Evolutionary conservation across 1,139 yeast genomes (phyloP).

Genomic region (Keqinozyma sinolaborantium): DNA sequence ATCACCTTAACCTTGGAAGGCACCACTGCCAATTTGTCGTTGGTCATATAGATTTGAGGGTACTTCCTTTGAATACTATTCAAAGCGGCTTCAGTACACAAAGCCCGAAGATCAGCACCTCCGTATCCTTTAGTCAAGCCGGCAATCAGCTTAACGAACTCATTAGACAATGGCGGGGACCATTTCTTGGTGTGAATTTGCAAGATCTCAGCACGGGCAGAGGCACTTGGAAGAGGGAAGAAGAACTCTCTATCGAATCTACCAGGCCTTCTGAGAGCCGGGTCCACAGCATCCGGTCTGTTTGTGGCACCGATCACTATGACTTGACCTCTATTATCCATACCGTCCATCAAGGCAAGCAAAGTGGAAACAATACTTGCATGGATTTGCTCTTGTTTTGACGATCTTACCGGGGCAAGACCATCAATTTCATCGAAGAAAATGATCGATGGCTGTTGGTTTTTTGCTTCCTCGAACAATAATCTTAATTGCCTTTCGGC

Average conservation of each 20-base stretch:
- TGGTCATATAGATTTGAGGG: conserved; percentile 86
- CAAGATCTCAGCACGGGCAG: conserved; percentile 75
- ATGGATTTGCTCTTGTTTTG: conserved; percentile 96
- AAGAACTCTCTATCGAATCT: conserved; percentile 96
- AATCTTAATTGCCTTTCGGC: conserved; percentile 92
- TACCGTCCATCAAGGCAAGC: conserved; percentile 96
- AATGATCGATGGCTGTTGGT: conserved; percentile 92
- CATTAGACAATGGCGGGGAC: conserved; percentile 65
- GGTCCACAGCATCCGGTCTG: conserved; percentile 96
- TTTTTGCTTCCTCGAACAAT: conserved; percentile 91
- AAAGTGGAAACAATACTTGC: conserved; percentile 95
- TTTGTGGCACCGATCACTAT: conserved; percentile 98
- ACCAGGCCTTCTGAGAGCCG: conserved; percentile 96
- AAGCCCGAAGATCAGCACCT: conserved; percentile 93
- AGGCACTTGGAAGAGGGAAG: conserved; percentile 86
- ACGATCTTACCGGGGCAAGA: conserved; percentile 93
- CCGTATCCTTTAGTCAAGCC: conserved; percentile 92
- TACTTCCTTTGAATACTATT: conserved; percentile 86
- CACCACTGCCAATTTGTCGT: conserved; percentile 70
- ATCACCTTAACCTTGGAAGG: conserved; percentile 69
- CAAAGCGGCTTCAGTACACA: conserved; percentile 94
- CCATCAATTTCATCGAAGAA: conserved; percentile 98
- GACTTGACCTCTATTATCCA: conserved; percentile 96
- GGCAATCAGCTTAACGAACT: conserved; percentile 67
- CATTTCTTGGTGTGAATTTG: conserved; percentile 86